Percentiles rank a stretch among this genome's conserved stretches.
phyloP scores from a whole-genome alignment of 1,284 basidiomycete species.

The Apiotrichum veenhuisii region DNA sequence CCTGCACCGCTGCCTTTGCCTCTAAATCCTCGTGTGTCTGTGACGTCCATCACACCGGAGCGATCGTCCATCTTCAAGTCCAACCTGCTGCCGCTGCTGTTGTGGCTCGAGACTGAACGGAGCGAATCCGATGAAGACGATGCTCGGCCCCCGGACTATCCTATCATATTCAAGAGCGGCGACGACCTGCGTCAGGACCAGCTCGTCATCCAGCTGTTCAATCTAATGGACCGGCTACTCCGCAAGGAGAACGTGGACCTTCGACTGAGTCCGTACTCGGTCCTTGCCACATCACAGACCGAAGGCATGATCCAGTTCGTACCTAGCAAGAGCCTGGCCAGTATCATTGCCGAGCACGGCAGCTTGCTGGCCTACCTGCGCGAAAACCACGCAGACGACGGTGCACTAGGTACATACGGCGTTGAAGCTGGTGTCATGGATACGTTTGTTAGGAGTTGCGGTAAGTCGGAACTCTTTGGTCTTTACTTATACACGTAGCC shows the following conservation, averaged over 20 bases:
- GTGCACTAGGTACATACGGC: slow-evolving; percentile 85
- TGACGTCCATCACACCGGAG: slow-evolving; percentile 82
- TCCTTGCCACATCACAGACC: slow-evolving; percentile 83
- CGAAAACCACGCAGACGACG: slow-evolving; percentile 81
- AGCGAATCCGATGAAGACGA: slow-evolving; percentile 23
- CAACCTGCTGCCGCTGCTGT: slow-evolving; percentile 83
- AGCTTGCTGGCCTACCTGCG: slow-evolving; percentile 84
- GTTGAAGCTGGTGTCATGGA: slow-evolving; percentile 90
- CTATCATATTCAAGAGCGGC: slow-evolving; percentile 97
- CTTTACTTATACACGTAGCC: slow-evolving; percentile 55
- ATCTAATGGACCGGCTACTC: slow-evolving; percentile 69
- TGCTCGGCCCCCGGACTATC: slow-evolving; percentile 59
- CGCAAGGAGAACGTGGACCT: slow-evolving; percentile 94
- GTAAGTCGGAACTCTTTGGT: slow-evolving; percentile 55
- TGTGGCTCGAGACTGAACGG: slow-evolving; percentile 72
- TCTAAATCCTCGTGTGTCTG: slow-evolving; percentile 74
- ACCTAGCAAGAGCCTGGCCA: slow-evolving; percentile 88
- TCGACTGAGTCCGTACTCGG: slow-evolving; percentile 86
- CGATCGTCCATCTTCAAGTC: slow-evolving; percentile 97
- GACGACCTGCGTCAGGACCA: slow-evolving; percentile 85
- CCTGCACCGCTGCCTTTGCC: slow-evolving; percentile 74
- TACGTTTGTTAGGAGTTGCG: slow-evolving; percentile 94
- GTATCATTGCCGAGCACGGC: slow-evolving; percentile 89
- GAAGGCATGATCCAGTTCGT: slow-evolving; percentile 98
- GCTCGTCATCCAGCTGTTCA: slow-evolving; percentile 31